Evolutionary conservation across 2,329 filamentous ascomycete genomes (phyloP).

Genomic region (Aspergillus sp.): DNA sequence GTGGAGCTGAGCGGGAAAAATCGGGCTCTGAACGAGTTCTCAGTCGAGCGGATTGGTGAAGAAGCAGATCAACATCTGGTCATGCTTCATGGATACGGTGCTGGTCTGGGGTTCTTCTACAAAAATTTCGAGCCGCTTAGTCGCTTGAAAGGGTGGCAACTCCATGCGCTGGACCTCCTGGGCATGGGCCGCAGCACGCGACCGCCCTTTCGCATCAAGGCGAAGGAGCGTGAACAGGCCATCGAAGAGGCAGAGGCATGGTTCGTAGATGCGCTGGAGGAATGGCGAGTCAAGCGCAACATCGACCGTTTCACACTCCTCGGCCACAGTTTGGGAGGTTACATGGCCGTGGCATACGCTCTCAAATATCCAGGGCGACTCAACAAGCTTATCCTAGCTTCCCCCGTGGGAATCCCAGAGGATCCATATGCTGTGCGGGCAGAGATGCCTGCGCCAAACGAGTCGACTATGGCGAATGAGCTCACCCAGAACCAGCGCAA

Average conservation of each 20-base stretch:
- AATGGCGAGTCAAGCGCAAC: constrained; percentile 86
- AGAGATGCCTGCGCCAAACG: constrained; percentile 73
- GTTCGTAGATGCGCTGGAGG: constrained; percentile 95
- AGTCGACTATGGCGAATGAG: constrained; percentile 74
- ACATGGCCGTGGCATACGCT: constrained; percentile 91
- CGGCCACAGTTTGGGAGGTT: constrained; percentile 91
- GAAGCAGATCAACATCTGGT: constrained; percentile 81
- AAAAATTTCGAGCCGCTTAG: constrained; percentile 93
- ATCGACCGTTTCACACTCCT: constrained; percentile 92
- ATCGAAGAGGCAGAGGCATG: constrained; percentile 88
- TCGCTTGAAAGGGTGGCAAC: constrained; percentile 75
- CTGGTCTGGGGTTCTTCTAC: constrained; percentile 96
- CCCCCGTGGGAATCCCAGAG: constrained; percentile 90
- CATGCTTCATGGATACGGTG: constrained; percentile 95
- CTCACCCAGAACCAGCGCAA: constrained; percentile 72
- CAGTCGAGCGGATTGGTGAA: constrained; percentile 80
- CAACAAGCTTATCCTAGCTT: constrained; percentile 94
- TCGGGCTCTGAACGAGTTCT: constrained; percentile 88
- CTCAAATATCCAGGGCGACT: constrained; percentile 92
- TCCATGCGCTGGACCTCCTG: constrained; percentile 92
- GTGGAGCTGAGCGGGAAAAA: constrained; percentile 83
- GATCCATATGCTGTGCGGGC: constrained; percentile 86
- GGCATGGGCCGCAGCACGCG: constrained; percentile 90
- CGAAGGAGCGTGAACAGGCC: constrained; percentile 77
- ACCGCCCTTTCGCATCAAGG: constrained; percentile 79